Evolutionary conservation across 192 early-diverging fungal genomes (phyloP), one percentile per base, ranked within the genome.

Genomic region (Phycomyces nitens): DNA sequence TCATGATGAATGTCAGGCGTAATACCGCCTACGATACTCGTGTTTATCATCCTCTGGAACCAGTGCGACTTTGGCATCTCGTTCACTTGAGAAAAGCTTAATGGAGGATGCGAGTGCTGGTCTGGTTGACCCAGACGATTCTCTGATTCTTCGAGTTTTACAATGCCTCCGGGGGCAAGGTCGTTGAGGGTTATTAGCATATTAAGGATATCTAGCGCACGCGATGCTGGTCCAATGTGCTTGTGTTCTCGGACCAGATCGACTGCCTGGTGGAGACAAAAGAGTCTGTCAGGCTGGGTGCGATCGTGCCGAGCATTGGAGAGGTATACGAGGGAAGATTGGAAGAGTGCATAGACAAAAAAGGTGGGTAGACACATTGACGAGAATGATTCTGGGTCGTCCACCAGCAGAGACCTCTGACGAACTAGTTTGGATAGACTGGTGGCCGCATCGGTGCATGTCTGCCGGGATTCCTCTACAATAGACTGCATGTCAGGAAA

Each of bases 11-110:
- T 41, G 27, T 68, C 66, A 15, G 66, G 58, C 0, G 58, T 68
- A 22, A 68, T 68, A 0, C 66, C 66, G 54, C 66, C 66, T 6
- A 68, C 58, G 0, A 68, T 52, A 5, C 58, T 68, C 0, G 66
- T 68, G 52, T 53, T 60, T 26, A 68, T 68, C 52, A 68, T 68
- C 10, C 57, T 50, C 20, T 63, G 53, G 11, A 63, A 53, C 34
- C 44, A 63, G 3, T 54, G 34, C 0, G 51, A 15, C 26, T 63
- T 63, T 27, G 62, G 62, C 21, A 54, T 47, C 23, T 63, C 52
- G 3, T 61, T 53, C 38, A 40, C 51, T 58, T 58, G 56, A 22
- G 15, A 18, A n/a, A 47, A 18, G 11, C 44, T 3, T 14, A 22
- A 23, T 56, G 27, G 34, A 20, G 7, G 39, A 9, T 58, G 56